A percentile compares a stretch with the other conserved stretches of the same genome.
These are phyloP conservation scores for Pythium grandisporangium DNA, from an alignment of 352 stramenopile genomes.

Conservation along the genomic window DNA sequence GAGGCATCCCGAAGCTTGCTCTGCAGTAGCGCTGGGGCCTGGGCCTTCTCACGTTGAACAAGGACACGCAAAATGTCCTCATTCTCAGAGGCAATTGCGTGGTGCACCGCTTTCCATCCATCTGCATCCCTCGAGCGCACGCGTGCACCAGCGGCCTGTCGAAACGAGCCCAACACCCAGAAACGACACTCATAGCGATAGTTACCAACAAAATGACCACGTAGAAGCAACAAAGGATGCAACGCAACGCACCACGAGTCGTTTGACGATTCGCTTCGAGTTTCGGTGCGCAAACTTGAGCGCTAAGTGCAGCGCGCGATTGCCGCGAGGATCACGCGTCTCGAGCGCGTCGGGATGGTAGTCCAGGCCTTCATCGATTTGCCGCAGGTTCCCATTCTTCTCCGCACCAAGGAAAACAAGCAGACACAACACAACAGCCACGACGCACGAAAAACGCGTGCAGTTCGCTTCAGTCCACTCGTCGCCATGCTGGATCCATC, in stretches of 20 bases:
- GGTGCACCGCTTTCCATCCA: constrained; percentile 60
- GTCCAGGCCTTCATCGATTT: constrained; percentile 30
- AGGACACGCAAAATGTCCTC: constrained; percentile 51
- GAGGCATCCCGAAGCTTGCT: constrained; percentile 45
- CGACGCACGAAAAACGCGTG: too few species aligned
- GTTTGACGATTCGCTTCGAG: constrained; percentile 36
- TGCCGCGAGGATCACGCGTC: constrained; percentile 37
- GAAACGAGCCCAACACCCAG: background rate
- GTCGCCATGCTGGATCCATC: background rate
- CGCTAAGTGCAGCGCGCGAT: constrained; percentile 52
- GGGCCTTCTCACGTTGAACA: constrained; percentile 43
- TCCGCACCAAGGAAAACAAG: too few species aligned
- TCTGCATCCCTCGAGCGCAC: constrained; percentile 47
- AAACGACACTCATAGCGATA: background rate
- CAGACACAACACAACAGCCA: too few species aligned
- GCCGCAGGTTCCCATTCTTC: constrained; percentile 51
- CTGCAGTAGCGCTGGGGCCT: constrained; percentile 33
- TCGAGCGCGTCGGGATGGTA: constrained; percentile 25
- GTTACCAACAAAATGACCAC: background rate
- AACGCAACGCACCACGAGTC: constrained; percentile 38
- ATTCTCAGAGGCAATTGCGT: constrained; percentile 47
- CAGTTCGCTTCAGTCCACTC: background rate
- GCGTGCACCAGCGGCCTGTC: constrained; percentile 39
- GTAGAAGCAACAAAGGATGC: too few species aligned
- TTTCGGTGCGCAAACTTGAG: constrained; percentile 64